Conservation (phyloP, 2,329 filamentous ascomycete species). For the Aspergillus sp. region DNA sequence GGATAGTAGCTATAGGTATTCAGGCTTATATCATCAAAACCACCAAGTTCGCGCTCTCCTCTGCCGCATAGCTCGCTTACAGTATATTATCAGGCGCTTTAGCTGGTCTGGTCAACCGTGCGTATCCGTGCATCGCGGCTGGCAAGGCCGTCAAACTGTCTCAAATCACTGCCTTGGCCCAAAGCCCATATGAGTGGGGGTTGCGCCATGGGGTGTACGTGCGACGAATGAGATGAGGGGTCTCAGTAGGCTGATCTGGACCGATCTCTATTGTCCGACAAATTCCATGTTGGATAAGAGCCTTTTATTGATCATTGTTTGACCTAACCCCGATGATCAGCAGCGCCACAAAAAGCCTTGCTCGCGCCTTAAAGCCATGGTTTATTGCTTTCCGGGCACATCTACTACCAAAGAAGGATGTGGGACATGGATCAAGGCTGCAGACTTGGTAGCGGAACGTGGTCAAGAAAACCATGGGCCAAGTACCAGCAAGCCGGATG, state of each 20-base stretch:
- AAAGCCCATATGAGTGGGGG: not conserved
- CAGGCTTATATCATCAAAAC: not conserved
- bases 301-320: slow-evolving; percentile 4
- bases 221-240: slow-evolving; percentile 3
- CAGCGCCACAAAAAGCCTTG: slow-evolving; percentile 8
- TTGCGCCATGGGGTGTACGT: not conserved
- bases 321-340: slow-evolving; percentile 1
- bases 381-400: not conserved
- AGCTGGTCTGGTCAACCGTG: not conserved
- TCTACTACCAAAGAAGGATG: not conserved
- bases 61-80: slow-evolving; percentile 11
- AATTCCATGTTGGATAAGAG: not conserved
- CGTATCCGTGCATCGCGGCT: slow-evolving; percentile 8
- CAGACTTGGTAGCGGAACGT: slow-evolving; percentile 1
- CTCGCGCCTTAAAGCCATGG: not conserved
- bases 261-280: slow-evolving; percentile 4
- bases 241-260: slow-evolving; percentile 3
- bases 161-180: not conserved
- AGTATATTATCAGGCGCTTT: not conserved
- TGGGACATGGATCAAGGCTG: slow-evolving; percentile 7
- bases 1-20: not conserved
- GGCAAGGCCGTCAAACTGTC: slow-evolving; percentile 3
- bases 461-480: not conserved
- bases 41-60: not conserved
- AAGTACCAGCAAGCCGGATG: slow-evolving; percentile 4